A percentile compares a stretch with the other conserved stretches of the same genome.
These are phyloP conservation scores for Rhizophagus sp. DNA, from an alignment of 192 early-diverging fungal genomes.

Conservation along the genomic window DNA sequence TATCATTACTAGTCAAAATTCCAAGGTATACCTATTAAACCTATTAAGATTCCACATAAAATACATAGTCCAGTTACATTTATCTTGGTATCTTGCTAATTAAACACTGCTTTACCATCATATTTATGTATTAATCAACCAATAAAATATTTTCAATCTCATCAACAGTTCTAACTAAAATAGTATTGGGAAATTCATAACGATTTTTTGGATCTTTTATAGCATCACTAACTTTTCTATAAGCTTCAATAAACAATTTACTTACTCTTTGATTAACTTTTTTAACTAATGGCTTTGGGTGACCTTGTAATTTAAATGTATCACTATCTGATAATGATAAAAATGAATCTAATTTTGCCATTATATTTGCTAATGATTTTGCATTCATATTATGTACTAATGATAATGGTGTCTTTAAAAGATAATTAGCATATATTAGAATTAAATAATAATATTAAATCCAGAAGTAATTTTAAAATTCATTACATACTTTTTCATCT, in stretches of 20 bases:
- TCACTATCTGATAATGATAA: slow-evolving; percentile 63
- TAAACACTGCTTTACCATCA: too few species aligned
- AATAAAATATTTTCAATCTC: slow-evolving; percentile 73
- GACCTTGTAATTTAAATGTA: slow-evolving; percentile 51
- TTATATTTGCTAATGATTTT: slow-evolving; percentile 45
- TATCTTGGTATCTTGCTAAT: too few species aligned
- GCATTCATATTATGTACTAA: slow-evolving; percentile 53
- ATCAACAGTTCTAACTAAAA: slow-evolving; percentile 65
- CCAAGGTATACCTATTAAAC: too few species aligned
- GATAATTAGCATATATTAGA: slow-evolving; percentile 25
- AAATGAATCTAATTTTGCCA: slow-evolving; percentile 70
- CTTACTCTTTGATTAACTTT: slow-evolving; percentile 53
- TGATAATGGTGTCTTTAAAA: slow-evolving; percentile 56
- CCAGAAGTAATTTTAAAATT: neutral
- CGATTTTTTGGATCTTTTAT: slow-evolving; percentile 60
- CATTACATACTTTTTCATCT: slow-evolving; percentile 46
- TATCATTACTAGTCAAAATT: too few species aligned
- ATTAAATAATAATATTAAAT: slow-evolving; percentile 11
- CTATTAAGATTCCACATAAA: too few species aligned
- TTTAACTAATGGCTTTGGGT: slow-evolving; percentile 51
- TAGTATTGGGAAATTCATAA: slow-evolving; percentile 63
- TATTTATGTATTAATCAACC: slow-evolving; percentile 28
- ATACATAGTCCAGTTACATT: too few species aligned
- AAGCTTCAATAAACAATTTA: slow-evolving; percentile 63
- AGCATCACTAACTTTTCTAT: slow-evolving; percentile 51